phyloP scores from a whole-genome alignment of 2,329 filamentous ascomycete species.

The Fusarium nygamai region DNA sequence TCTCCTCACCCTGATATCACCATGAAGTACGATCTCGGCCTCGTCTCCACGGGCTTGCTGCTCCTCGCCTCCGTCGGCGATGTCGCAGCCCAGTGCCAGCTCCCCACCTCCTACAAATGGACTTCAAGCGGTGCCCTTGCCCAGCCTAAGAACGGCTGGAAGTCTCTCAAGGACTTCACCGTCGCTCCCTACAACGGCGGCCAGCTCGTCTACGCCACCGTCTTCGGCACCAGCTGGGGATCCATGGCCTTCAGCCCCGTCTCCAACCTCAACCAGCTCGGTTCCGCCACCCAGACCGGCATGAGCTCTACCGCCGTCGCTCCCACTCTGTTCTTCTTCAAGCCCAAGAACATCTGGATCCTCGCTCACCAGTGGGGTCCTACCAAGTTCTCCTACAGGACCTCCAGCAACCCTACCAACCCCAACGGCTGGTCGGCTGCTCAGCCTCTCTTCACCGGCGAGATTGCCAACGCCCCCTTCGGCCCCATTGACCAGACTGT shows the following conservation, averaged over 20 bases:
- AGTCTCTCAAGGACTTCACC: slow-evolving; percentile 69
- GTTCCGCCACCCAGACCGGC: background rate
- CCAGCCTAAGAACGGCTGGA: slow-evolving; percentile 18
- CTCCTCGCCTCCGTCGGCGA: slow-evolving; percentile 14
- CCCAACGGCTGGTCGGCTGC: slow-evolving; percentile 59
- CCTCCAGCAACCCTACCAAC: slow-evolving; percentile 66
- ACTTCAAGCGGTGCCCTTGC: slow-evolving; percentile 3
- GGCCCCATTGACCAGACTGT: slow-evolving; percentile 71
- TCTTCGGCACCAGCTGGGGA: slow-evolving; percentile 58
- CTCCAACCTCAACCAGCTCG: slow-evolving; percentile 1
- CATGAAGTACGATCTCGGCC: slow-evolving; percentile 8
- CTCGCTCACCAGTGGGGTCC: slow-evolving; percentile 73
- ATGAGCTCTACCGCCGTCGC: slow-evolving; percentile 38
- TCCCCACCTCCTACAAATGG: slow-evolving; percentile 11
- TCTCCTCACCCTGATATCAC: background rate
- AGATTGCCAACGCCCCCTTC: background rate
- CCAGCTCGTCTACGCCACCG: slow-evolving; percentile 69
- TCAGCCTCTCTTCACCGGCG: slow-evolving; percentile 11
- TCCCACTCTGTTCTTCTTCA: slow-evolving; percentile 71
- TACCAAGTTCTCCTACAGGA: slow-evolving; percentile 68
- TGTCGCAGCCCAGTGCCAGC: slow-evolving; percentile 1
- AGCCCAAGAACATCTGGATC: slow-evolving; percentile 70
- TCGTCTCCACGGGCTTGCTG: background rate
- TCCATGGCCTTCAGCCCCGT: slow-evolving; percentile 15
- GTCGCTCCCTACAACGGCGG: slow-evolving; percentile 63